These are phyloP conservation scores for Fomitopsis betulina DNA, from an alignment of 1,284 basidiomycete genomes.

Conservation along the genomic window DNA sequence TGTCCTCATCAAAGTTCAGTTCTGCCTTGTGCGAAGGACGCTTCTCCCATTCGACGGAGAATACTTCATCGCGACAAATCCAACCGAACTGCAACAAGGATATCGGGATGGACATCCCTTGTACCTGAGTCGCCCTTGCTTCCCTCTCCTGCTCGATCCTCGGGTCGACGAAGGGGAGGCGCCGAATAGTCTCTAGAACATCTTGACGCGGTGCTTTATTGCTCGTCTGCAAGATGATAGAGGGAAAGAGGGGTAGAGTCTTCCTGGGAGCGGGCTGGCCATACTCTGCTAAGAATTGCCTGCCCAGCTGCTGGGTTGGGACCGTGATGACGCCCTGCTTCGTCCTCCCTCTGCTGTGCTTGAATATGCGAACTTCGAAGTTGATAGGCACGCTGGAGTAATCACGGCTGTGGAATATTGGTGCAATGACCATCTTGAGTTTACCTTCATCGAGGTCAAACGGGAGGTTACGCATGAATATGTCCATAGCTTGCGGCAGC, in stretches of 20 bases:
- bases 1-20: constrained; percentile 39
- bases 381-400: constrained; percentile 39
- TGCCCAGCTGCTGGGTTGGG: constrained; percentile 34
- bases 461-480: constrained; percentile 34
- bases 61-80: constrained; percentile 47
- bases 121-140: constrained; percentile 26
- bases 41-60: constrained; percentile 55
- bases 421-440: constrained; percentile 36
- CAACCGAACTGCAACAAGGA: constrained; percentile 45
- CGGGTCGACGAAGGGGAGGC: constrained; percentile 45
- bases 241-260: constrained; percentile 26
- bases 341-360: constrained; percentile 24
- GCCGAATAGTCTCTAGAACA: constrained; percentile 37
- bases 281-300: constrained; percentile 42
- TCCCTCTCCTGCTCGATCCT: constrained; percentile 24
- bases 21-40: constrained; percentile 13
- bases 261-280: constrained; percentile 22
- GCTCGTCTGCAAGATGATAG: constrained; percentile 36
- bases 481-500: constrained; percentile 24
- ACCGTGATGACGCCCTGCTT: constrained; percentile 47
- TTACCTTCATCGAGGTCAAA: constrained; percentile 28
- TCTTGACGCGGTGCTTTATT: constrained; percentile 26
- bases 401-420: constrained; percentile 37
- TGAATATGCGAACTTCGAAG: constrained; percentile 37
- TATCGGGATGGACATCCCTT: constrained; percentile 26